phyloP scores from a whole-genome alignment of 345 rosid species.

The Zanthoxylum bungeanum region DNA sequence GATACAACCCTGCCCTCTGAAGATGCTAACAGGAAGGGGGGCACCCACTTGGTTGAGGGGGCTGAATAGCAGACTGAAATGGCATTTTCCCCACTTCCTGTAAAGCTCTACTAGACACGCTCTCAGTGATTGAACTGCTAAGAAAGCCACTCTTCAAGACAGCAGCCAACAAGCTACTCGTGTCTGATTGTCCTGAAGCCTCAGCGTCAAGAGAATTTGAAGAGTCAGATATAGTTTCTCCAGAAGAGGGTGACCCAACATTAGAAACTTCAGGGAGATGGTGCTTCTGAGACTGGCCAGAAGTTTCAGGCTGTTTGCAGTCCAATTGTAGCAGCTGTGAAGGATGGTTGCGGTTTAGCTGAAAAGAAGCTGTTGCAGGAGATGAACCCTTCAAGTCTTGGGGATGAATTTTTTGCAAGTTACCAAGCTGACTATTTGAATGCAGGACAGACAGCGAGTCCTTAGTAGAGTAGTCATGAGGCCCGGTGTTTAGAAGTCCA shows the following conservation, averaged over 20 bases:
- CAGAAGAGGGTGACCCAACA: constrained; percentile 27
- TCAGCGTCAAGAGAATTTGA: constrained; percentile 34
- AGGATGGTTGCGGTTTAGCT: constrained; percentile 20
- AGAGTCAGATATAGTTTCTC: constrained; percentile 34
- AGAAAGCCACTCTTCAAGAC: constrained; percentile 75
- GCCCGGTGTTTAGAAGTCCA: constrained; percentile 32
- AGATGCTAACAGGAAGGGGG: constrained; percentile 27
- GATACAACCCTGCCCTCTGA: constrained; percentile 32
- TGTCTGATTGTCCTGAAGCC: constrained; percentile 43
- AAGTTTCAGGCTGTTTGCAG: constrained; percentile 29
- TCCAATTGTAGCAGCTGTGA: constrained; percentile 29
- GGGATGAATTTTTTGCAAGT: constrained; percentile 27
- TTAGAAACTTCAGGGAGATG: constrained; percentile 32
- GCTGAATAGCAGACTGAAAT: constrained; percentile 28
- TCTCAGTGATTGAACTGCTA: constrained; percentile 34
- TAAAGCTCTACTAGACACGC: constrained; percentile 25
- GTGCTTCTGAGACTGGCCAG: constrained; percentile 38
- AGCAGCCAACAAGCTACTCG: constrained; percentile 68
- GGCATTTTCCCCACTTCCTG: constrained; percentile 31
- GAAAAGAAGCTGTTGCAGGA: constrained; percentile 25
- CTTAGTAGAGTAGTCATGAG: constrained; percentile 27
- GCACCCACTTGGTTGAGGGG: constrained; percentile 38
- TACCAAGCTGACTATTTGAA: constrained; percentile 28
- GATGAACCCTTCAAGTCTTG: constrained; percentile 27
- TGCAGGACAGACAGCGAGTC: constrained; percentile 28